phyloP scores from a whole-genome alignment of 73 alveolate genomes.

The Blepharisma japonicum region DNA sequence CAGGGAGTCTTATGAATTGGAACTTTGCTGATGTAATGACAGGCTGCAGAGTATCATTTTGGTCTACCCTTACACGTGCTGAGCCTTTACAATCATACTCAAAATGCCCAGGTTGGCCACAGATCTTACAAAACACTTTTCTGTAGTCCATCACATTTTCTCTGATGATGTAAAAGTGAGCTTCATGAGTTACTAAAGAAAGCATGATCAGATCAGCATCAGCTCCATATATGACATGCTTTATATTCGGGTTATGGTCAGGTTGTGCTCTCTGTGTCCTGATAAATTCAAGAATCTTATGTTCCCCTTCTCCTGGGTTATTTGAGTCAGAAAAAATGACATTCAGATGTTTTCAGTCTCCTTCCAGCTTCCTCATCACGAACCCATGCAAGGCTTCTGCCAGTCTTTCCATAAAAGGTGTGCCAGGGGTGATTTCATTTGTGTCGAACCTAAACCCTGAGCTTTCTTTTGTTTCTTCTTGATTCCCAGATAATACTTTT shows the following conservation, averaged over 20 bases:
- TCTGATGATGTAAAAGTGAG: constrained; percentile 95
- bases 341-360: constrained; percentile 49
- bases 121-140: constrained; percentile 75
- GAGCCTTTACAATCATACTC: constrained; percentile 71
- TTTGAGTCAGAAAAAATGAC: constrained; percentile 91
- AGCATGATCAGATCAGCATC: constrained; percentile 99
- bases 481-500: constrained; percentile 29
- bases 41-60: constrained; percentile 34
- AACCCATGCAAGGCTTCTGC: constrained; percentile 41
- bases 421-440: constrained; percentile 95
- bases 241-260: constrained; percentile 87
- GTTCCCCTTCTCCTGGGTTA: constrained; percentile 99
- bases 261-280: constrained; percentile 82
- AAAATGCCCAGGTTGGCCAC: constrained; percentile 91
- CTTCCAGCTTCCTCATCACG: background rate
- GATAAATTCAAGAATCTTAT: constrained; percentile 94
- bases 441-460: constrained; percentile 64
- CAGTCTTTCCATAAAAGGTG: constrained; percentile 75
- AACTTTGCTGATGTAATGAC: constrained; percentile 45
- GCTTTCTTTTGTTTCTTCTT: constrained; percentile 31
- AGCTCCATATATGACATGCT: constrained; percentile 99
- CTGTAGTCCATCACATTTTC: constrained; percentile 74
- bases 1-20: constrained; percentile 71
- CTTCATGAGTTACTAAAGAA: constrained; percentile 98
- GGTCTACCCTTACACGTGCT: constrained; percentile 51